phyloP scores from a whole-genome alignment of 2,329 filamentous ascomycete species.

The Juglanconis sp. region DNA sequence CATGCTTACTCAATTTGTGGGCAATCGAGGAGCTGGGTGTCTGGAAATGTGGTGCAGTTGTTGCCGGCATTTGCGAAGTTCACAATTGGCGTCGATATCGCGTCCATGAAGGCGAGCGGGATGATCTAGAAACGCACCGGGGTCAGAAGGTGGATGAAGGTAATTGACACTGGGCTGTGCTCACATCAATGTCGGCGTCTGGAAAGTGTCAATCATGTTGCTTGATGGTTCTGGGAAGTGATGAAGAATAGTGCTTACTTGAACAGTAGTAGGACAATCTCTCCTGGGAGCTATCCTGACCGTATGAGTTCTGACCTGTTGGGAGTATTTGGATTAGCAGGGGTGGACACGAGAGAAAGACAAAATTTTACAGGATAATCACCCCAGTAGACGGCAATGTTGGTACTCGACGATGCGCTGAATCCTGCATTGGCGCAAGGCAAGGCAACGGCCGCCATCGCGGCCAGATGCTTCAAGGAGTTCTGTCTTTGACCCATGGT shows the following conservation, averaged over 20 bases:
- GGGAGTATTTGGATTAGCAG: not conserved
- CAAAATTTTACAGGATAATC: slow-evolving; percentile 18
- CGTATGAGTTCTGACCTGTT: slow-evolving; percentile 58
- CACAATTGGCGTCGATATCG: slow-evolving; percentile 51
- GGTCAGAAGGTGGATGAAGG: slow-evolving; percentile 13
- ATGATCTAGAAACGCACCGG: slow-evolving; percentile 46
- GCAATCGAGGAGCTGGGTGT: slow-evolving; percentile 58
- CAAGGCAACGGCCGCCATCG: slow-evolving; percentile 10
- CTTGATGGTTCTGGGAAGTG: not conserved
- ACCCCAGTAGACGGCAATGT: slow-evolving; percentile 68
- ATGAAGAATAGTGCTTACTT: slow-evolving; percentile 38
- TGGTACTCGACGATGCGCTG: slow-evolving; percentile 42
- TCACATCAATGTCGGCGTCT: slow-evolving; percentile 46
- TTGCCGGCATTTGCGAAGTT: slow-evolving; percentile 66
- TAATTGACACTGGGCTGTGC: slow-evolving; percentile 16
- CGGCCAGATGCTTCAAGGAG: not conserved
- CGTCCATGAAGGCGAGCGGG: slow-evolving; percentile 60
- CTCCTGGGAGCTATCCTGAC: slow-evolving; percentile 48
- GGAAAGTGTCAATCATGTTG: not conserved
- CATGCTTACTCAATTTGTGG: slow-evolving; percentile 59
- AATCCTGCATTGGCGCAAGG: slow-evolving; percentile 40
- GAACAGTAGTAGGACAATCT: slow-evolving; percentile 57
- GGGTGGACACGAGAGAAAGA: not conserved
- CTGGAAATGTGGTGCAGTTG: slow-evolving; percentile 56
- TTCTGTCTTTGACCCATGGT: slow-evolving; percentile 3